Percentiles rank a stretch among this genome's conserved stretches.
Evolutionary conservation across 495 filamentous ascomycete species (phyloP).

Genomic region (Tetracladium setigerum): DNA sequence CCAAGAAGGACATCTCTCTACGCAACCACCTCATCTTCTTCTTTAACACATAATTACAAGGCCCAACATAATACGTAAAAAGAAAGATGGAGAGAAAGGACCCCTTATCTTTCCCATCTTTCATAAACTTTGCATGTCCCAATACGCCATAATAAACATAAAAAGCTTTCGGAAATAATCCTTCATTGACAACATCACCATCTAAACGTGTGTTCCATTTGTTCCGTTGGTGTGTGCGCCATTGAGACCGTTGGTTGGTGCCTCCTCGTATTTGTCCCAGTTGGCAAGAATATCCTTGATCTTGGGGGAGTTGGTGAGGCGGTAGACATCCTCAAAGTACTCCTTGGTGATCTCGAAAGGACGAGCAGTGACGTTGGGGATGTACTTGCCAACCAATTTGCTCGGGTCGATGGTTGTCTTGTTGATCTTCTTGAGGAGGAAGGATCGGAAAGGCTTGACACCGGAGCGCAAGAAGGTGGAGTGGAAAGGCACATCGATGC

Average conservation of each 20-base stretch:
- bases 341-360: slow-evolving; percentile 96
- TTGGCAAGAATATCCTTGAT: slow-evolving; percentile 88
- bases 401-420: slow-evolving; percentile 94
- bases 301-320: slow-evolving; percentile 83
- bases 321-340: slow-evolving; percentile 98
- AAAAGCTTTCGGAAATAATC: neutral
- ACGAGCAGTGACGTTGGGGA: slow-evolving; percentile 93
- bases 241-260: slow-evolving; percentile 21
- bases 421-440: slow-evolving; percentile 98
- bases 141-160: neutral
- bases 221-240: slow-evolving; percentile 18
- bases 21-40: no score
- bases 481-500: slow-evolving; percentile 99
- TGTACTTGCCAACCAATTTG: slow-evolving; percentile 97
- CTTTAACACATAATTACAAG: no score
- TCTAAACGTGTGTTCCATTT: slow-evolving; percentile 7
- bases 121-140: no score
- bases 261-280: slow-evolving; percentile 56
- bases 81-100: no score
- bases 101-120: no score
- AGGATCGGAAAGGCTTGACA: slow-evolving; percentile 95
- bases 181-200: neutral
- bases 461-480: slow-evolving; percentile 94
- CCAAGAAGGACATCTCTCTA: no score
- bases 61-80: no score